These are phyloP conservation scores for Spiraea crenata DNA, from an alignment of 331 rosid species.

Conservation along the genomic window DNA sequence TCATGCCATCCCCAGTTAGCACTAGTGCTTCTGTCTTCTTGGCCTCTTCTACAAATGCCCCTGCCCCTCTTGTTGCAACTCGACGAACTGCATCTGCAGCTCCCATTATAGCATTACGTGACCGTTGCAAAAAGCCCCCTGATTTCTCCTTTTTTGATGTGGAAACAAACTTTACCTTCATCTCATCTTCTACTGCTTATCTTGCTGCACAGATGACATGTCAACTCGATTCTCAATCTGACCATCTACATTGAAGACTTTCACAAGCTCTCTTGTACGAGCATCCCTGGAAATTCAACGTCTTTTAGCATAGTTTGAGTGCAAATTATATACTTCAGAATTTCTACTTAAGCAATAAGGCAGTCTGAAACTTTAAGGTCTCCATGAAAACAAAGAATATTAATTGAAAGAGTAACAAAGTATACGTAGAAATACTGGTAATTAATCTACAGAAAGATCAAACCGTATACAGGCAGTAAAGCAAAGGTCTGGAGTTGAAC, in stretches of 20 bases:
- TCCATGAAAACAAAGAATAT: too few species aligned
- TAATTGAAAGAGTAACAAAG: too few species aligned
- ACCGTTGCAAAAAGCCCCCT: conserved; percentile 81
- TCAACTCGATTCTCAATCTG: conserved; percentile 89
- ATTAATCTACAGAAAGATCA: too few species aligned
- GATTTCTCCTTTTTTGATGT: conserved; percentile 84
- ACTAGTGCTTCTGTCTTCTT: conserved; percentile 77
- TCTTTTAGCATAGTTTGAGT: conserved; percentile 7
- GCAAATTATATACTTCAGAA: background rate
- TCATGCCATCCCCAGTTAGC: conserved; percentile 74
- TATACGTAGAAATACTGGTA: too few species aligned
- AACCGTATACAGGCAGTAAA: background rate
- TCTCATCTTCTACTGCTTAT: conserved; percentile 75
- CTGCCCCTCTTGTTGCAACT: conserved; percentile 92
- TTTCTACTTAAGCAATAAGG: too few species aligned
- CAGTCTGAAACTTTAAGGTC: too few species aligned
- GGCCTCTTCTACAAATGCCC: conserved; percentile 83
- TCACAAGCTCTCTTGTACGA: conserved; percentile 81
- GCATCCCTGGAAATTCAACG: conserved; percentile 67
- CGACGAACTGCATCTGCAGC: conserved; percentile 98
- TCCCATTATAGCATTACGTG: conserved; percentile 92
- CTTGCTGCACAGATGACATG: conserved; percentile 69
- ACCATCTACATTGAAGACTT: conserved; percentile 88
- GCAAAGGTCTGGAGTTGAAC: conserved; percentile 11
- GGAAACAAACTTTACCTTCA: conserved; percentile 73